A percentile compares a stretch with the other conserved stretches of the same genome.
Conservation (phyloP, 257 asterid genomes). For the Lantana camara region DNA sequence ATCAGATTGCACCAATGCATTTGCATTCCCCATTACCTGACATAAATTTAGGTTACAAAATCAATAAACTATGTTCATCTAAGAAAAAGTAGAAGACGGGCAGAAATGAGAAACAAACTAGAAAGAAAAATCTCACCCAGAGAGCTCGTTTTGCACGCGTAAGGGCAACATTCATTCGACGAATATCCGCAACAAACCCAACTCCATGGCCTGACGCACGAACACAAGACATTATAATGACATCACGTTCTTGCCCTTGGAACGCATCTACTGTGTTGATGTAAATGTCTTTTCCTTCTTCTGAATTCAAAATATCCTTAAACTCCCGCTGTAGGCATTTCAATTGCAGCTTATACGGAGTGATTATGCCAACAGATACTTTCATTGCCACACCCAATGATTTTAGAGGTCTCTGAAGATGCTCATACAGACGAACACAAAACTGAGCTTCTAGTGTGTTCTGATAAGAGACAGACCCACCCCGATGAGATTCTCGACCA, state of each 20-base stretch:
- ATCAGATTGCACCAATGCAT: constrained; percentile 73
- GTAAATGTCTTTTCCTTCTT: constrained; percentile 93
- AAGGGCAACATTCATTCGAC: constrained; percentile 98
- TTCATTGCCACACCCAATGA: constrained; percentile 60
- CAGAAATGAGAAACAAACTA: constrained; percentile 5
- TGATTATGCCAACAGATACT: constrained; percentile 91
- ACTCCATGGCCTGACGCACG: constrained; percentile 95
- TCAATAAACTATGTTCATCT: constrained; percentile 12
- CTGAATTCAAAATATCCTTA: constrained; percentile 79
- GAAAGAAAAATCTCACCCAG: constrained; percentile 60
- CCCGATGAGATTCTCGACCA: constrained; percentile 97
- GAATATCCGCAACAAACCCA: constrained; percentile 96
- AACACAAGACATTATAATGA: constrained; percentile 96
- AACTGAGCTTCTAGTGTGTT: constrained; percentile 93
- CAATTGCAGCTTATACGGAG: constrained; percentile 95
- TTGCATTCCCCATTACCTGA: constrained; percentile 98
- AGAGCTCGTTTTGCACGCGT: constrained; percentile 98
- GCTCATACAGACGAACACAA: constrained; percentile 90
- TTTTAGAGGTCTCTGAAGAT: constrained; percentile 74
- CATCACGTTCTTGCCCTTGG: constrained; percentile 99
- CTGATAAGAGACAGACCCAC: constrained; percentile 93
- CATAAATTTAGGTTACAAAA: constrained; percentile 14
- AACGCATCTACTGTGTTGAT: constrained; percentile 98
- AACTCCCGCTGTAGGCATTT: constrained; percentile 98
- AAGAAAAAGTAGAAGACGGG: not conserved